These are phyloP conservation scores for Gonium pectorale DNA, from an alignment of 139 green algal genomes.

Conservation along the genomic window DNA sequence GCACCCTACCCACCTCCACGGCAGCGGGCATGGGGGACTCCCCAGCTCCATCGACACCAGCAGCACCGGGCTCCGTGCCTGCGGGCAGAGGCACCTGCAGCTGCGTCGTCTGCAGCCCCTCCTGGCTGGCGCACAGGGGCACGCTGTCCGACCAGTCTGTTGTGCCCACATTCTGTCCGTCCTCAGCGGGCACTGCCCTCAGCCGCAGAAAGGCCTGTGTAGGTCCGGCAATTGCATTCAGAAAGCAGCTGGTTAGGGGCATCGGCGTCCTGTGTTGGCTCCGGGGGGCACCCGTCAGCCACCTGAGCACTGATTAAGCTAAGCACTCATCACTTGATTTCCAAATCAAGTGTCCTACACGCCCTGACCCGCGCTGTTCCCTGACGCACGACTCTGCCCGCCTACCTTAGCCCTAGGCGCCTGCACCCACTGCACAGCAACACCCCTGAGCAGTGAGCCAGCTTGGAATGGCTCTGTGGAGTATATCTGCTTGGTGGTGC, in stretches of 20 bases:
- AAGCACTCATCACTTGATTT: background rate
- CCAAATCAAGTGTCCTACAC: background rate
- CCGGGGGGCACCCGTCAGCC: too few relatives aligned
- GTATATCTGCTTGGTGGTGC: background rate
- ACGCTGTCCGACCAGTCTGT: too few relatives aligned
- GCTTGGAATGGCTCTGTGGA: background rate
- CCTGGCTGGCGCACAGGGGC: too few relatives aligned
- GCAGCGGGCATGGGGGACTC: too few relatives aligned
- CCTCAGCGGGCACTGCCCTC: background rate
- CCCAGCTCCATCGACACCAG: too few relatives aligned
- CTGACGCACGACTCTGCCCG: background rate
- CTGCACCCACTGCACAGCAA: background rate
- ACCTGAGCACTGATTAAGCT: too few relatives aligned
- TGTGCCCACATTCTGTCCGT: too few relatives aligned
- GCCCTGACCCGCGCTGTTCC: background rate
- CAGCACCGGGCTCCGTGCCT: too few relatives aligned
- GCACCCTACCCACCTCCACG: too few relatives aligned
- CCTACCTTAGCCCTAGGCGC: background rate
- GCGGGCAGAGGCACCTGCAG: background rate
- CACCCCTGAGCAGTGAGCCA: background rate
- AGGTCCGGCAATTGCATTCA: too few relatives aligned
- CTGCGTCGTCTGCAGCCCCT: background rate
- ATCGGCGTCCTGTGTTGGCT: too few relatives aligned
- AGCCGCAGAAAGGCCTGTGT: constrained; percentile 19
- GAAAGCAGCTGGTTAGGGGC: too few relatives aligned